Conservation (phyloP, 805 yeast genomes). For the Saturnispora ahearnii region DNA sequence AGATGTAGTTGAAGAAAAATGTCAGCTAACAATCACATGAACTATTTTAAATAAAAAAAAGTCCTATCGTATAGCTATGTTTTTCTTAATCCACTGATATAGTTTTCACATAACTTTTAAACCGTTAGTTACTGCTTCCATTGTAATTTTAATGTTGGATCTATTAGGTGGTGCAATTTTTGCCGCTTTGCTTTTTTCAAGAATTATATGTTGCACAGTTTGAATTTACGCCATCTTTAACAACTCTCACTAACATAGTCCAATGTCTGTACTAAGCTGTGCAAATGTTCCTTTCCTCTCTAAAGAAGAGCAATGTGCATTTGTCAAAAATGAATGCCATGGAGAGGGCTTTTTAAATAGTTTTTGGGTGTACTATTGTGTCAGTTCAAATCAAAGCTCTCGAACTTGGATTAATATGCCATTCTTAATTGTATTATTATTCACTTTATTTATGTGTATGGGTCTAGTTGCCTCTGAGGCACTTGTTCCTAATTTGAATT, state of each 20-base stretch:
- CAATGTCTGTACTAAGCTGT: constrained; percentile 5
- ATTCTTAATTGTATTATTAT: constrained; percentile 12
- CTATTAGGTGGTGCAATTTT: neutral
- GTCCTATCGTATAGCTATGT: too few species aligned
- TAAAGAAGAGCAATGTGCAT: constrained; percentile 21
- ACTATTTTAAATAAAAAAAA: too few species aligned
- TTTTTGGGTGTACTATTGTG: constrained; percentile 26
- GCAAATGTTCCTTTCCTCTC: constrained; percentile 10
- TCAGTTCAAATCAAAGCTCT: constrained; percentile 9
- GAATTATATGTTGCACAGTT: neutral
- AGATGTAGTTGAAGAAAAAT: too few species aligned
- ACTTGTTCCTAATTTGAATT: constrained; percentile 71
- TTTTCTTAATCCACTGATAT: too few species aligned
- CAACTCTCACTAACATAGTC: neutral
- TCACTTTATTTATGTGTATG: constrained; percentile 49
- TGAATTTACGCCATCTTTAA: neutral
- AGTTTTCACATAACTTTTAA: too few species aligned
- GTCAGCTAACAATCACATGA: too few species aligned
- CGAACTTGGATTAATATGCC: constrained; percentile 20
- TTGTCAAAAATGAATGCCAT: constrained; percentile 22
- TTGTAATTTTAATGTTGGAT: neutral
- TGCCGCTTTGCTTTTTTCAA: neutral
- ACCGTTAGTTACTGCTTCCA: too few species aligned
- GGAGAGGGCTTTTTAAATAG: constrained; percentile 24
- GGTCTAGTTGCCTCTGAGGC: constrained; percentile 81